Base-by-base conservation (phyloP, 805 yeast species). In the Brettanomyces custersianus region DNA sequence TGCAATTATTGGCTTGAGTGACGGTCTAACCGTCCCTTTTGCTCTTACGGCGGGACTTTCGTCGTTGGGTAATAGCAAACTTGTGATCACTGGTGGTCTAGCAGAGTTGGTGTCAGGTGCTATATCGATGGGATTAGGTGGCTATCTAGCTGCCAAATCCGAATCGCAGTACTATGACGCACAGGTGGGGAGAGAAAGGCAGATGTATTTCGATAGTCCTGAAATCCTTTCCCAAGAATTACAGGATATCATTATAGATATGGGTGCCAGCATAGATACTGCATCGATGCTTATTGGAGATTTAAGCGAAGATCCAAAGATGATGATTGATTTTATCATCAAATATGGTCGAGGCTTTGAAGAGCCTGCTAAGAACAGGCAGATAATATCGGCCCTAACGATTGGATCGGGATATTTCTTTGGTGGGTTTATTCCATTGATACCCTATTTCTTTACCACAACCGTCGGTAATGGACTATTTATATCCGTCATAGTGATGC, bases 51-150 rank as follows among this genome's bases (percentile, higher is more conserved):
- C 98, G 0, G 98, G 97, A 33, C 70, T 90, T 38, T 81, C 95
- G 1, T 80, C 94, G 1, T 70, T 90, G 36, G 98, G 98, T 36
- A 83, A 85, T 57, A 66, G 95, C 13, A 81, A 74, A 56, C 71
- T 90, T 44, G 98, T 90, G 35, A 87, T 90, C 42, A 87, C 97
- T 20, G 98, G 97, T 68, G 98, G 97, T 18, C 74, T 90, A 72
- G 97, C 97, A 8, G 98, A 90, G 65, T 74, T 90, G 47, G 94
- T 90, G 4, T 83, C 95, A 5, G 98, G 98, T 33, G 94, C 97
- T 31, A 88, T 90, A 36, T 82, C 95, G 20, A 90, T 90, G 98
- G 97, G 98, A 7, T 73, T 90, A 37, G 98, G 98, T 40, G 98
- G 98, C 21, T 90, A 74, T 58, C 67, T 90, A 38, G 98, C 97